phyloP scores from a whole-genome alignment of 2,329 filamentous ascomycete species.

The Penicillium sp. region DNA sequence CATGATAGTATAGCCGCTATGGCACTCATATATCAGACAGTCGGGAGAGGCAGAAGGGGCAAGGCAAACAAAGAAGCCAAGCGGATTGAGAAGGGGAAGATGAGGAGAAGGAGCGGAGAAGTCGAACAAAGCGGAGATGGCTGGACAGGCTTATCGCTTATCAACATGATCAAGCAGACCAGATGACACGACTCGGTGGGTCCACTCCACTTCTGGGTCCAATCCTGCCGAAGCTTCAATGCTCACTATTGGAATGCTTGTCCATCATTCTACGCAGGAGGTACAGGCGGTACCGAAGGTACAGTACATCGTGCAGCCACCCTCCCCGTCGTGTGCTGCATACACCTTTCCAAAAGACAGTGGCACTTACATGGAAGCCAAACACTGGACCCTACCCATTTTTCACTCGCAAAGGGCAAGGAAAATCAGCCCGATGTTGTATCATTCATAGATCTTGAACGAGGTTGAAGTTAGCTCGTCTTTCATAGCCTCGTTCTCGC shows the following conservation, averaged over 20 bases:
- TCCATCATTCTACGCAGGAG: too few species aligned
- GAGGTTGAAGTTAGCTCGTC: not conserved
- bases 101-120: not conserved
- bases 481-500: too few species aligned
- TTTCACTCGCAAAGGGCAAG: too few species aligned
- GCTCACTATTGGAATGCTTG: too few species aligned
- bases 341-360: too few species aligned
- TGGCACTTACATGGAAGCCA: too few species aligned
- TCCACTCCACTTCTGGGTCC: not conserved
- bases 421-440: not conserved
- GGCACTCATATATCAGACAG: not conserved
- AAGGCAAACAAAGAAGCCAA: not conserved
- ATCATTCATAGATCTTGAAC: not conserved
- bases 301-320: too few species aligned
- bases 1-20: slow-evolving; percentile 46
- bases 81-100: not conserved
- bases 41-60: not conserved
- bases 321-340: too few species aligned
- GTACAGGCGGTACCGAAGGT: too few species aligned
- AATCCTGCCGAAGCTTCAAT: not conserved
- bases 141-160: slow-evolving; percentile 3
- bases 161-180: slow-evolving; percentile 7
- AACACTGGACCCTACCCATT: too few species aligned
- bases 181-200: slow-evolving; percentile 9
- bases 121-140: slow-evolving; percentile 11